Percentiles rank a stretch among this genome's conserved stretches.
phyloP scores from a whole-genome alignment of 345 rosid species.

The Bruguiera sexangula region DNA sequence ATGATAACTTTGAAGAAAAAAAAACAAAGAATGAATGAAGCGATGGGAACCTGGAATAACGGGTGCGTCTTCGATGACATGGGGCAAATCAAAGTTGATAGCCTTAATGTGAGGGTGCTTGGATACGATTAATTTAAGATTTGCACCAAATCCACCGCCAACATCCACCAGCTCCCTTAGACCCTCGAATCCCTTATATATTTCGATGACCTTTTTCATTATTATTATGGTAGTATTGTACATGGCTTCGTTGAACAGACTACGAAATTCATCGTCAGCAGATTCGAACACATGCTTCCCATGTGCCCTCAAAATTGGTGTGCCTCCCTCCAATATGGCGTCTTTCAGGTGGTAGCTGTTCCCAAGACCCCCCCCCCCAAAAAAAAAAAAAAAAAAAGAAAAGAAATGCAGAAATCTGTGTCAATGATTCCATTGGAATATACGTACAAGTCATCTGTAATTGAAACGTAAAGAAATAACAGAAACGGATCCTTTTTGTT shows the following conservation, averaged over 20 bases:
- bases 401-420: not conserved
- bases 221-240: not conserved
- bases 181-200: slow-evolving; percentile 16
- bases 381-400: not conserved
- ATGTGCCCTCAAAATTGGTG: slow-evolving; percentile 18
- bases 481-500: no score
- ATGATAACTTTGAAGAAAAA: no score
- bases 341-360: slow-evolving; percentile 20
- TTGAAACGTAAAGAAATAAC: no score
- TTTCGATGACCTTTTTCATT: slow-evolving; percentile 3
- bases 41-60: slow-evolving; percentile 16
- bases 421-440: no score
- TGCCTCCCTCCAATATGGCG: slow-evolving; percentile 19
- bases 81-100: slow-evolving; percentile 22
- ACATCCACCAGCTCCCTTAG: slow-evolving; percentile 16
- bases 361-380: not conserved
- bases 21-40: no score
- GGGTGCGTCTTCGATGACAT: slow-evolving; percentile 14
- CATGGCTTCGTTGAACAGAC: slow-evolving; percentile 14
- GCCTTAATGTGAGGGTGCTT: slow-evolving; percentile 18
- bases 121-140: slow-evolving; percentile 20
- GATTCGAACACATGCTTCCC: slow-evolving; percentile 16
- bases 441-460: not conserved
- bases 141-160: slow-evolving; percentile 15
- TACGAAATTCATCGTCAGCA: slow-evolving; percentile 1